These are phyloP conservation scores for Nothopassalora personata DNA, from an alignment of 2,329 filamentous ascomycete species.

Conservation along the genomic window DNA sequence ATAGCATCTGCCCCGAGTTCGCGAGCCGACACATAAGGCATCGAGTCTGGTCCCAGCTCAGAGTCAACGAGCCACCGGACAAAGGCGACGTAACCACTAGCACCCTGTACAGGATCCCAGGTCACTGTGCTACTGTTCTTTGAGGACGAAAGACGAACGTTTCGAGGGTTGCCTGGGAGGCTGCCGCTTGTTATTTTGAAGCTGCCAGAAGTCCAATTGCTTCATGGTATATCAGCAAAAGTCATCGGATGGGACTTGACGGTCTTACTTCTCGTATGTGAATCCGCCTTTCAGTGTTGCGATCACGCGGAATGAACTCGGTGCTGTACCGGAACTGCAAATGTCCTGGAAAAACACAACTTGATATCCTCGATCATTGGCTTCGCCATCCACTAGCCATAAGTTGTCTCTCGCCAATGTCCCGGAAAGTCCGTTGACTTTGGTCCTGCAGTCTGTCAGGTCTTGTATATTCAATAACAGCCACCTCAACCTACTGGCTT, in stretches of 20 bases:
- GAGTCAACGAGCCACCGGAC: background rate
- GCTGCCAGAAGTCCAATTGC: background rate
- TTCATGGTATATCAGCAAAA: background rate
- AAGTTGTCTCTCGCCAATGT: background rate
- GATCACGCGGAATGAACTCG: background rate
- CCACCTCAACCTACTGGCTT: background rate
- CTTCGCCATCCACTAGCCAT: background rate
- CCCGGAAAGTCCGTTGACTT: background rate
- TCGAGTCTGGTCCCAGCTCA: background rate
- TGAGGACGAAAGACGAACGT: background rate
- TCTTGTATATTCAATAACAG: background rate
- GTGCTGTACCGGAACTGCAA: background rate
- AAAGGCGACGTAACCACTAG: conserved; percentile 2
- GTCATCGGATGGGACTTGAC: background rate
- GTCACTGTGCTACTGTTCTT: background rate
- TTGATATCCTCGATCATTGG: background rate
- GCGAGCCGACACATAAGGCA: background rate
- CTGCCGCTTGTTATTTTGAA: background rate
- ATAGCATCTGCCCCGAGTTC: background rate
- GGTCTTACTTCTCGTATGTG: conserved; percentile 3
- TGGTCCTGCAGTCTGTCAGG: background rate
- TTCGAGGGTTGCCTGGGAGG: background rate
- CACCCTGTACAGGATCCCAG: conserved; percentile 1
- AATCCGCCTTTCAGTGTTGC: background rate
- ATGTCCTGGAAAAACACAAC: conserved; percentile 1